These are phyloP conservation scores for Auxenochlorella pyrenoidosa DNA, from an alignment of 139 green algal species.

Conservation along the genomic window DNA sequence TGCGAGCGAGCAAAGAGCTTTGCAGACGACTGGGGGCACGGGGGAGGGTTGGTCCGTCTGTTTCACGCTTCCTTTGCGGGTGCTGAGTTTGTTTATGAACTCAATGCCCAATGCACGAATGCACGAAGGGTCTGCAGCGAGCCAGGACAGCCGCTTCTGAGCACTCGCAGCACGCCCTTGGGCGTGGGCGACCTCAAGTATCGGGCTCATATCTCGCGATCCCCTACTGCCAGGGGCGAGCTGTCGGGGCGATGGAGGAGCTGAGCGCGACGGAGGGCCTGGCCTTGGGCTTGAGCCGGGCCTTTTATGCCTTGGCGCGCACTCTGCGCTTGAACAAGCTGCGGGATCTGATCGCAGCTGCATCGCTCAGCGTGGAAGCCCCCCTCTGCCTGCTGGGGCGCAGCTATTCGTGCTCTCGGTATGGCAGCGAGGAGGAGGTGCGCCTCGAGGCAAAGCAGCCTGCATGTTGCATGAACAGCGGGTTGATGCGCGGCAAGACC, in stretches of 20 bases:
- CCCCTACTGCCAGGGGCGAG: too few species aligned
- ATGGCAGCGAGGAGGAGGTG: constrained; percentile 23
- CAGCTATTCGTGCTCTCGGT: not conserved
- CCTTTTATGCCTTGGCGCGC: constrained; percentile 61
- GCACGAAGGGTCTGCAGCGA: too few species aligned
- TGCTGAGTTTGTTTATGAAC: too few species aligned
- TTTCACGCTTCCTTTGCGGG: too few species aligned
- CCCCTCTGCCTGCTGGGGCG: constrained; percentile 39
- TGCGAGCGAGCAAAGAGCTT: too few species aligned
- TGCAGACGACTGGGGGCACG: too few species aligned
- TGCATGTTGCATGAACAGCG: not conserved
- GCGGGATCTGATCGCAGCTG: constrained; percentile 56
- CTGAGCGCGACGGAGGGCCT: constrained; percentile 26
- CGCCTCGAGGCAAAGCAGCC: not conserved
- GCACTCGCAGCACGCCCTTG: too few species aligned
- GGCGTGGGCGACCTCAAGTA: not conserved
- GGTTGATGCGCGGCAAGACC: not conserved
- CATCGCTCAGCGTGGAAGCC: not conserved
- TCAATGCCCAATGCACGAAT: too few species aligned
- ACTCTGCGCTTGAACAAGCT: constrained; percentile 67
- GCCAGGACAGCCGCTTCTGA: too few species aligned
- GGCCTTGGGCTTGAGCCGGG: constrained; percentile 37
- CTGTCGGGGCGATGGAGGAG: not conserved
- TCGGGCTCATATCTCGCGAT: not conserved
- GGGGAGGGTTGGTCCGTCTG: too few species aligned